Evolutionary conservation across 306 rosid genomes (phyloP).

Genomic region (Ormosia emarginata): DNA sequence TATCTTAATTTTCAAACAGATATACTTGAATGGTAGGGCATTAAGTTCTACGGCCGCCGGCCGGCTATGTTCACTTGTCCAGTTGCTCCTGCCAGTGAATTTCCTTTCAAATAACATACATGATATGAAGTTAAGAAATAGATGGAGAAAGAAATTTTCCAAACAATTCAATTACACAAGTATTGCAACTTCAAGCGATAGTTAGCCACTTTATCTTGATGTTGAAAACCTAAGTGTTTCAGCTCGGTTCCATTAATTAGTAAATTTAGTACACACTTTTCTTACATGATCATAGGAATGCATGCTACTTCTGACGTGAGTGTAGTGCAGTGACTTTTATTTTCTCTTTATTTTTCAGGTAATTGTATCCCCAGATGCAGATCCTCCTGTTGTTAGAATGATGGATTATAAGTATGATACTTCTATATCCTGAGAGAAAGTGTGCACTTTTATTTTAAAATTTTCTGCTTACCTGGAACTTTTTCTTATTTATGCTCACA

Average conservation of each 20-base stretch:
- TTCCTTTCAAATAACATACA: neutral
- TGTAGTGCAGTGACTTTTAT: neutral
- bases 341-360: conserved; percentile 51
- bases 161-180: neutral
- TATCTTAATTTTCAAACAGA: no score
- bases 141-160: neutral
- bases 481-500: neutral
- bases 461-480: neutral
- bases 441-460: neutral
- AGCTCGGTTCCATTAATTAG: neutral
- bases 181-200: neutral
- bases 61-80: no score
- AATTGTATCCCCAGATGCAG: conserved; percentile 86
- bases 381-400: conserved; percentile 92
- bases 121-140: neutral
- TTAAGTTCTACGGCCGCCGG: neutral
- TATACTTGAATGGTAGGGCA: no score
- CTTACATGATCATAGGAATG: neutral
- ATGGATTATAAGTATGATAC: conserved; percentile 79
- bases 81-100: no score
- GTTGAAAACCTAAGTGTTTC: neutral
- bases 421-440: neutral
- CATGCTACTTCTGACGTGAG: neutral
- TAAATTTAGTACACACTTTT: neutral
- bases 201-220: neutral